A percentile compares a stretch with the other conserved stretches of the same genome.
Conservation (phyloP, 1,139 yeast genomes). For the Protomyces pachydermus region DNA sequence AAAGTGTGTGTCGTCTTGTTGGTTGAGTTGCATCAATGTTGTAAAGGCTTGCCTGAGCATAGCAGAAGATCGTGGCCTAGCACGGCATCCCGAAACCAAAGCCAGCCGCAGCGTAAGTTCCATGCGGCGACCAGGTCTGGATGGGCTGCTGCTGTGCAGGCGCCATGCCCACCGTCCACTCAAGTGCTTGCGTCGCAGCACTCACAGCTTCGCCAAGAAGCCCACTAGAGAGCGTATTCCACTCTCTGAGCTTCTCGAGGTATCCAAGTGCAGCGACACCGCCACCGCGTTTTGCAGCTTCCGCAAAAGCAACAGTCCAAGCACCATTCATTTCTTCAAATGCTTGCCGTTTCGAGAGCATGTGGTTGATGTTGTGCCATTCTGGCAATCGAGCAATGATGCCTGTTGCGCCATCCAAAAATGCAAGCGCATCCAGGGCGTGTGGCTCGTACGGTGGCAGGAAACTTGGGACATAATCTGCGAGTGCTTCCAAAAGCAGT, state of each 20-base stretch:
- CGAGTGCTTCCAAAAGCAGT: constrained; percentile 70
- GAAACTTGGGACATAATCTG: constrained; percentile 73
- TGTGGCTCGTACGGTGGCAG: constrained; percentile 71
- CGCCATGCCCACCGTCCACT: constrained; percentile 6
- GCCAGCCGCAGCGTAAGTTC: background rate
- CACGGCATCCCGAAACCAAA: background rate
- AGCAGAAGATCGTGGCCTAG: background rate
- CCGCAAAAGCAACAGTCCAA: constrained; percentile 61
- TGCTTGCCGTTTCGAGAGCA: constrained; percentile 65
- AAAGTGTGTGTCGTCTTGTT: no score
- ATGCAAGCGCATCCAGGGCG: constrained; percentile 55
- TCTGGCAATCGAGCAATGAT: constrained; percentile 66
- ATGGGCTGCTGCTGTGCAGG: background rate
- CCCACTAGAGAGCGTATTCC: constrained; percentile 54
- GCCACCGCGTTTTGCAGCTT: constrained; percentile 42
- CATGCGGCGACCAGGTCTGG: background rate
- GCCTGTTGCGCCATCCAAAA: constrained; percentile 62
- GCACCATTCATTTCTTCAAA: constrained; percentile 75
- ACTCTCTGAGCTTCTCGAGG: constrained; percentile 53
- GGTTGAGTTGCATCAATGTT: no score
- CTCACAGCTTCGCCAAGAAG: constrained; percentile 33
- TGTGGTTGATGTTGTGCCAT: constrained; percentile 66
- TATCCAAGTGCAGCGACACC: constrained; percentile 51
- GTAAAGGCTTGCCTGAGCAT: no score
- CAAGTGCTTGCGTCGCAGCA: constrained; percentile 28